A percentile compares a stretch with the other conserved stretches of the same genome.
These are phyloP conservation scores for Mitragyna speciosa DNA, from an alignment of 257 asterid species.

Conservation along the genomic window DNA sequence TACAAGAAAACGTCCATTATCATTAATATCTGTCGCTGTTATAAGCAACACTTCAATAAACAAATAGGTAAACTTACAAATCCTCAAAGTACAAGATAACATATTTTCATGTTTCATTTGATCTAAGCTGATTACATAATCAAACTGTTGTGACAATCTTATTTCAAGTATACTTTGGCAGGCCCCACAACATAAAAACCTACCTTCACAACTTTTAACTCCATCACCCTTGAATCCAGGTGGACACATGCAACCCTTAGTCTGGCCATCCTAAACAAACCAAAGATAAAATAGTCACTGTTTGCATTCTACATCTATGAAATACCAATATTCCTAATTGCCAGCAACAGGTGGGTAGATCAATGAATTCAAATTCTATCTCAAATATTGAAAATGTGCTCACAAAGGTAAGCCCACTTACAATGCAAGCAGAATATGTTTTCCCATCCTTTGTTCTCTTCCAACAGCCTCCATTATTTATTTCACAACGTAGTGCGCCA, in stretches of 20 bases:
- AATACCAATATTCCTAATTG: background rate
- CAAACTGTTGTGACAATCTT: background rate
- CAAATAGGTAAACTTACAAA: background rate
- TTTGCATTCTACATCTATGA: slow-evolving; percentile 6
- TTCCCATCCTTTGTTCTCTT: slow-evolving; percentile 60
- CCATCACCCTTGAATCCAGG: slow-evolving; percentile 97
- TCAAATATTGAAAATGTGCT: slow-evolving; percentile 1
- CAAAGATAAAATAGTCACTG: background rate
- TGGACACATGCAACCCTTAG: slow-evolving; percentile 90
- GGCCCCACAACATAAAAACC: background rate
- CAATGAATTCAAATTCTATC: background rate
- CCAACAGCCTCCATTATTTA: slow-evolving; percentile 96
- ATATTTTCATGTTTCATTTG: background rate
- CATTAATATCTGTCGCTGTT: background rate
- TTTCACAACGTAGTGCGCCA: slow-evolving; percentile 79
- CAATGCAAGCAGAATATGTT: slow-evolving; percentile 88
- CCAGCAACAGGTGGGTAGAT: background rate
- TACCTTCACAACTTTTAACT: slow-evolving; percentile 80
- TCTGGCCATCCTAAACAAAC: slow-evolving; percentile 59
- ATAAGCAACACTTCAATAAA: background rate
- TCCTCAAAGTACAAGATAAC: background rate
- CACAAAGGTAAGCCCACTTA: slow-evolving; percentile 39
- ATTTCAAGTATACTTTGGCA: background rate
- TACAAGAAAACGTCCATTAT: background rate
- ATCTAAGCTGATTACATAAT: background rate